phyloP scores from a whole-genome alignment of 768 basidiomycete genomes.

The Phylloporus sp. region DNA sequence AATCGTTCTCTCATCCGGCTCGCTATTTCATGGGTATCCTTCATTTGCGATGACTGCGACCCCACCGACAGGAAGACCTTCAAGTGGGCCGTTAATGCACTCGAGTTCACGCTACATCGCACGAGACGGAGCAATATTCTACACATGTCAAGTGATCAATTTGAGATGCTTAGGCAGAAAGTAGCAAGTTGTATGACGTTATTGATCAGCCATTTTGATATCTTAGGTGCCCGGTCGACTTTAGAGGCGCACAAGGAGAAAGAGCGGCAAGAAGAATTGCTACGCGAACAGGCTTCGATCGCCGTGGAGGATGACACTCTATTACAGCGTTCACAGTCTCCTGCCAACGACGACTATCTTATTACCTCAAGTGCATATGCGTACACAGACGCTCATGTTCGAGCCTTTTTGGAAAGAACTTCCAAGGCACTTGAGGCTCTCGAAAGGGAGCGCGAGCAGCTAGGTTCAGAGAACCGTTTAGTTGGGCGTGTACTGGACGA shows the following conservation, averaged over 20 bases:
- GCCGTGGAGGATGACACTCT: conserved; percentile 45
- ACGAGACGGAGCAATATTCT: conserved; percentile 87
- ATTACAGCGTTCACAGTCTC: conserved; percentile 37
- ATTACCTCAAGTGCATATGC: conserved; percentile 31
- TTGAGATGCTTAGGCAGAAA: conserved; percentile 83
- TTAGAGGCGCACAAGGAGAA: conserved; percentile 87
- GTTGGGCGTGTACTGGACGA: conserved; percentile 92
- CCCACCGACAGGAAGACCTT: conserved; percentile 94
- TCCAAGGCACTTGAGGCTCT: conserved; percentile 54
- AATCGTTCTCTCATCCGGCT: conserved; percentile 80
- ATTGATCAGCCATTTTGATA: conserved; percentile 97
- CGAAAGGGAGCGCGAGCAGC: conserved; percentile 56
- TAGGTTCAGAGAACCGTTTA: conserved; percentile 66
- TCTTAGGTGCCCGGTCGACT: conserved; percentile 88
- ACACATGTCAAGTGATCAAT: conserved; percentile 82
- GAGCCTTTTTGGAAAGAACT: conserved; percentile 71
- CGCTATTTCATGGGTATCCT: conserved; percentile 96
- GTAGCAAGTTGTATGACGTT: conserved; percentile 96
- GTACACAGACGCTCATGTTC: conserved; percentile 60
- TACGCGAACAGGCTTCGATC: conserved; percentile 50
- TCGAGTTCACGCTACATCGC: conserved; percentile 86
- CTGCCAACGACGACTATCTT: conserved; percentile 34
- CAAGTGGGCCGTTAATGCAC: conserved; percentile 95
- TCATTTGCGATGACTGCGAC: conserved; percentile 97
- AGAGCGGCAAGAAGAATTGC: conserved; percentile 67